Base-by-base conservation (phyloP, 1,139 yeast genomes). In the Taphrina pruni region DNA sequence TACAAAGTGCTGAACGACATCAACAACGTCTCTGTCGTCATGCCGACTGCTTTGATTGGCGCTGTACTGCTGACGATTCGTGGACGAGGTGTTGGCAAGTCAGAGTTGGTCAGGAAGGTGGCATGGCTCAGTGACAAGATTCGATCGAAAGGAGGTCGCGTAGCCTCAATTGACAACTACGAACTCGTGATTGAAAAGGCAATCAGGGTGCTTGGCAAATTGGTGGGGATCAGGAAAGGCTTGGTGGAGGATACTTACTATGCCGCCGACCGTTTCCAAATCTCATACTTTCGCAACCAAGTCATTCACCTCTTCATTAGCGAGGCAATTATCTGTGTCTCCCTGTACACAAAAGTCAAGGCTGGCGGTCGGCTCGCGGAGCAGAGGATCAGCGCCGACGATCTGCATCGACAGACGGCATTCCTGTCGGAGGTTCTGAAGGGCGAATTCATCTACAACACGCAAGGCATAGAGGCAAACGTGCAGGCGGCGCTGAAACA, bases 11-110 rank as follows among this genome's bases (percentile, higher is more conserved):
- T 81, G 38, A 75, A 77, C 36, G 83, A 81, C 65, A 80, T 81
- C 72, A 81, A 81, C 73, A 72, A 73, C 21, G 80, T 78, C 0
- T 79, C 83, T 1, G 81, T 81, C 14, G 79, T 81, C 51, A 81
- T 81, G 83, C 83, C 83, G 5, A 80, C 83, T 2, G 79, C 82
- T 1, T 75, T 81, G 43, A 78, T 81, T 12, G 83, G 83, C 26
- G 77, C 83, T 0, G 80, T 80, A 39, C 74, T 81, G 39, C 74
- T 81, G 50, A 81, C 83, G 2, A 74, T 78, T 48, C 75, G 79
- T 8, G 79, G 79, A 41, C 76, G 81, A 4, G 83, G 83, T 3
- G 77, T 80, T 38, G 77, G 80, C 64, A 75, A 75, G 56, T 73
- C 75, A 17, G 79, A 79, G 58, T 73, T 81, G 36, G 74, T 76